Conservation (phyloP, 306 rosid genomes). For the Ormosia emarginata region DNA sequence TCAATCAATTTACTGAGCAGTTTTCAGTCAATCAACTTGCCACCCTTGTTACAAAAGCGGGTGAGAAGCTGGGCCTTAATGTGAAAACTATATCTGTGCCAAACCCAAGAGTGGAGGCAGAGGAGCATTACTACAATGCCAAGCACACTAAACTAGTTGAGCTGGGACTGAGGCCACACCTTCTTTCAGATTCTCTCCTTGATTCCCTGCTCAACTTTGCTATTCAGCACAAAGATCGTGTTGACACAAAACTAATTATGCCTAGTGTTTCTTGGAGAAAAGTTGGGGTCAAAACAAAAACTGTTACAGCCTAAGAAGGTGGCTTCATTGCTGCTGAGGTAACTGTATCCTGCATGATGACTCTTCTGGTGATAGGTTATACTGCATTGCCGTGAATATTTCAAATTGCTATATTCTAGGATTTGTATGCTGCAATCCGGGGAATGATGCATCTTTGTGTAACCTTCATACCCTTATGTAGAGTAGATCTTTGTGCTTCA, state of each 20-base stretch:
- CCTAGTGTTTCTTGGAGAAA: constrained; percentile 92
- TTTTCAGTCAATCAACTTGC: constrained; percentile 90
- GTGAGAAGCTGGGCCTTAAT: constrained; percentile 74
- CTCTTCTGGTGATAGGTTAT: constrained; percentile 18
- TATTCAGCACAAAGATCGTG: constrained; percentile 67
- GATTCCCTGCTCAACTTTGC: constrained; percentile 92
- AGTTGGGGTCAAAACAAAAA: constrained; percentile 69
- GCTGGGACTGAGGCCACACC: constrained; percentile 86
- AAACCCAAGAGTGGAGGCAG: constrained; percentile 95
- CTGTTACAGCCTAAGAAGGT: constrained; percentile 46
- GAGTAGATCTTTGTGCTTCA: constrained; percentile 12
- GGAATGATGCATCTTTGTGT: constrained; percentile 6
- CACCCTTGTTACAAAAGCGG: constrained; percentile 68
- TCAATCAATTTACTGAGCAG: constrained; percentile 93
- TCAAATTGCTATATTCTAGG: not conserved
- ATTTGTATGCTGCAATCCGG: not conserved
- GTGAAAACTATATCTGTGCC: constrained; percentile 78
- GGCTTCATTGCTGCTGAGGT: not conserved
- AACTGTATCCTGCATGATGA: not conserved
- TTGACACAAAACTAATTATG: constrained; percentile 89
- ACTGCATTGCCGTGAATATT: constrained; percentile 1
- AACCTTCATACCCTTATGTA: constrained; percentile 11
- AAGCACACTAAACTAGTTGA: constrained; percentile 87
- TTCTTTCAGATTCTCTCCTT: constrained; percentile 88
- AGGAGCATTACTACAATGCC: constrained; percentile 97